Percentiles rank a stretch among this genome's conserved stretches.
Conservation (phyloP, 306 rosid species). For the peach (Prunus persica) region DNA sequence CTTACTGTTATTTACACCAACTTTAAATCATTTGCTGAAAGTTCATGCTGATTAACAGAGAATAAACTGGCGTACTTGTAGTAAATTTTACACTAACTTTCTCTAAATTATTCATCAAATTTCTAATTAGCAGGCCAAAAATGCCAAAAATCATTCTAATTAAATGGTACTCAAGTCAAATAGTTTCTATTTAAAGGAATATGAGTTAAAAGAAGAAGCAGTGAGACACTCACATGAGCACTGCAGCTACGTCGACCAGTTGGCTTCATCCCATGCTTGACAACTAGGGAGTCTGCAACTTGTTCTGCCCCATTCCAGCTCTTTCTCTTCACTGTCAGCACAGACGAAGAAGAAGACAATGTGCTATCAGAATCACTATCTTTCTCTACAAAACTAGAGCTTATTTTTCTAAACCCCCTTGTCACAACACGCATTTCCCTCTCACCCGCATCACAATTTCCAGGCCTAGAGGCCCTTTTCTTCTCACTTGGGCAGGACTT, state of each 20-base stretch:
- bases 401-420: constrained; percentile 6
- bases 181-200: background rate
- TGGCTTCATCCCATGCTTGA: constrained; percentile 22
- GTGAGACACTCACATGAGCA: constrained; percentile 23
- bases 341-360: constrained; percentile 13
- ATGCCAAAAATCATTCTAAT: background rate
- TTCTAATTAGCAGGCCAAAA: background rate
- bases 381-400: constrained; percentile 3
- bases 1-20: background rate
- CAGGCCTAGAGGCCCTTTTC: background rate
- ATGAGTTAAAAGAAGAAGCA: background rate
- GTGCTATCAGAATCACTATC: constrained; percentile 19
- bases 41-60: background rate
- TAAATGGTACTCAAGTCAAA: background rate
- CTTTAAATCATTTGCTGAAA: background rate
- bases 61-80: background rate
- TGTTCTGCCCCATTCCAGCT: constrained; percentile 28
- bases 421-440: constrained; percentile 7
- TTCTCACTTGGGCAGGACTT: constrained; percentile 2
- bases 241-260: constrained; percentile 11
- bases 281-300: constrained; percentile 5
- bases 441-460: background rate
- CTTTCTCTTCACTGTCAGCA: constrained; percentile 21
- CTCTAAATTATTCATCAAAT: background rate
- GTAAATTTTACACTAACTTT: background rate